Percentiles rank a stretch among this genome's conserved stretches.
These are phyloP conservation scores for Mariannaea sp. DNA, from an alignment of 2,329 filamentous ascomycete genomes.

Conservation along the genomic window DNA sequence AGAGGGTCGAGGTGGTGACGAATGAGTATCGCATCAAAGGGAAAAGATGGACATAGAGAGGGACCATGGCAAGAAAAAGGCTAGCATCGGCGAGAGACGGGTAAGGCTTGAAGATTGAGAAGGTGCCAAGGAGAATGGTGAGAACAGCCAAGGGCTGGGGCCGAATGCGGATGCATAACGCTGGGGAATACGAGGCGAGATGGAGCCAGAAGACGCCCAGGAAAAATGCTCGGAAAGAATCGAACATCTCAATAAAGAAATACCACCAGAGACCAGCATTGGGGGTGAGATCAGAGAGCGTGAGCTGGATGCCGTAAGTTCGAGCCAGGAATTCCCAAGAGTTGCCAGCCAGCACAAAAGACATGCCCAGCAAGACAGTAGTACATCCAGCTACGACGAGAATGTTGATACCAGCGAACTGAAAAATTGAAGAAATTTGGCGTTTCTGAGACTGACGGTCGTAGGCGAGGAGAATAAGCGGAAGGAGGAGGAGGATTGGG, in stretches of 20 bases:
- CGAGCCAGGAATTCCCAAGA: conserved; percentile 88
- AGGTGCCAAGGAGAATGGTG: conserved; percentile 83
- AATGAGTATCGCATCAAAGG: conserved; percentile 94
- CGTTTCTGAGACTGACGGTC: conserved; percentile 59
- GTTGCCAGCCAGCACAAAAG: conserved; percentile 71
- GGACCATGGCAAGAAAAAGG: conserved; percentile 80
- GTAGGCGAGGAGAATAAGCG: conserved; percentile 79
- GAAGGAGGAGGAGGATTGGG: conserved; percentile 82
- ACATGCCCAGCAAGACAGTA: conserved; percentile 70
- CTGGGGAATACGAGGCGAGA: conserved; percentile 85
- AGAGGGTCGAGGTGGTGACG: conserved; percentile 76
- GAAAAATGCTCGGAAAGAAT: conserved; percentile 96
- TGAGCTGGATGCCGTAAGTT: conserved; percentile 91
- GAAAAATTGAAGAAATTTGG: conserved; percentile 41
- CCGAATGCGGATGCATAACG: conserved; percentile 80
- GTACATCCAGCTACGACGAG: conserved; percentile 59
- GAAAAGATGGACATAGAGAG: conserved; percentile 89
- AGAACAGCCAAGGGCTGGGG: conserved; percentile 86
- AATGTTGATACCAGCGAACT: conserved; percentile 62
- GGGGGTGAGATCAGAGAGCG: conserved; percentile 89
- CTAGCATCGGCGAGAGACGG: conserved; percentile 90
- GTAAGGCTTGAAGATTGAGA: conserved; percentile 96
- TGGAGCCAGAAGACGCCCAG: conserved; percentile 98
- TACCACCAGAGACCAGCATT: conserved; percentile 99
- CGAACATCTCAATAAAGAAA: conserved; percentile 99